Conservation (phyloP, 2,329 filamentous ascomycete species). For the Phyllosticta citrichinensis region DNA sequence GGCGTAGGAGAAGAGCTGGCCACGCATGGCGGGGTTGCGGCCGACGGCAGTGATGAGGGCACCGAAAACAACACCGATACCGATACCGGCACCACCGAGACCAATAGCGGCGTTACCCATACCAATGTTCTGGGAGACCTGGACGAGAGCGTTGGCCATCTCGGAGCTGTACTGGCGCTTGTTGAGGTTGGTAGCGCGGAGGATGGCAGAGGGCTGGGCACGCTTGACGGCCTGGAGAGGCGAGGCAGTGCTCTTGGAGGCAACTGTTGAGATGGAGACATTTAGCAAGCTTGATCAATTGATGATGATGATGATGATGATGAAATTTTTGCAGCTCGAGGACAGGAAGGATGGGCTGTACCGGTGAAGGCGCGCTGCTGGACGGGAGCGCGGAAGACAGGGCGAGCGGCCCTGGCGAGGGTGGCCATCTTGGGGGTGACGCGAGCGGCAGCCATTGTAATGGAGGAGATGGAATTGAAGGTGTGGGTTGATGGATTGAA, state of each 20-base stretch:
- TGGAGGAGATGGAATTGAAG: slow-evolving; percentile 27
- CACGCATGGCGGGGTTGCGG: slow-evolving; percentile 89
- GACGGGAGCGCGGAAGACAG: slow-evolving; percentile 57
- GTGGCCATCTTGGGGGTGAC: slow-evolving; percentile 70
- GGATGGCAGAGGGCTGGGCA: slow-evolving; percentile 56
- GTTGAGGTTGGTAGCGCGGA: slow-evolving; percentile 44
- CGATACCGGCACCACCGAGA: slow-evolving; percentile 86
- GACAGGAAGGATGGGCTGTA: slow-evolving; percentile 38
- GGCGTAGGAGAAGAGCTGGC: slow-evolving; percentile 92
- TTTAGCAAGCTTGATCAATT: slow-evolving; percentile 9
- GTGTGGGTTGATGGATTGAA: slow-evolving; percentile 7
- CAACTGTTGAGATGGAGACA: slow-evolving; percentile 11
- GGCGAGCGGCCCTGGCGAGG: slow-evolving; percentile 69
- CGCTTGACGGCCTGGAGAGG: slow-evolving; percentile 69
- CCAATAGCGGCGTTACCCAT: slow-evolving; percentile 74
- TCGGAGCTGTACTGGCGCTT: slow-evolving; percentile 72
- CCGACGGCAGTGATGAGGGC: slow-evolving; percentile 80
- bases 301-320: neutral
- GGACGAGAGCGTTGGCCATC: slow-evolving; percentile 79
- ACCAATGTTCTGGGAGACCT: slow-evolving; percentile 84
- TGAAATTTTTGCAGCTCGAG: slow-evolving; percentile 21
- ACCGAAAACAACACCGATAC: slow-evolving; percentile 92
- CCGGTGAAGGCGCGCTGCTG: slow-evolving; percentile 69
- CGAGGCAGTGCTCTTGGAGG: slow-evolving; percentile 27
- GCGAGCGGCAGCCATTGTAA: slow-evolving; percentile 71